A percentile compares a stretch with the other conserved stretches of the same genome.
Evolutionary conservation across 192 early-diverging fungal genomes (phyloP).

Genomic region (Geranomyces michiganensis): DNA sequence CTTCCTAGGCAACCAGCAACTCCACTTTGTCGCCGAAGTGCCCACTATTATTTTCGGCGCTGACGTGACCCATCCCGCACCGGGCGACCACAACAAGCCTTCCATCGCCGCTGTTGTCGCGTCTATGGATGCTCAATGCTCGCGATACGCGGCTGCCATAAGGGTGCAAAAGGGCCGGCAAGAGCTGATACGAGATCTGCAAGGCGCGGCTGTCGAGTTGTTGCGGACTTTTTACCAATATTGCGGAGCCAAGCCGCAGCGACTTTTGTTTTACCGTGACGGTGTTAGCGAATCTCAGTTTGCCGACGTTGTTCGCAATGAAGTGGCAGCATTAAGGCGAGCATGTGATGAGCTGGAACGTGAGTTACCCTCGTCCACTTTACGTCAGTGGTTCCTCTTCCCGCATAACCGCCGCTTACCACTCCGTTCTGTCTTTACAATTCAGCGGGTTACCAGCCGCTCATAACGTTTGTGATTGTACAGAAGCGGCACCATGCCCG

Average conservation of each 20-base stretch:
- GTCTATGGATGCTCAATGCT: slow-evolving; percentile 62
- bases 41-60: slow-evolving; percentile 90
- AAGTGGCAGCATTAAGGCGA: slow-evolving; percentile 71
- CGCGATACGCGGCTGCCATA: slow-evolving; percentile 58
- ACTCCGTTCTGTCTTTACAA: neutral
- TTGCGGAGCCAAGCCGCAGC: slow-evolving; percentile 56
- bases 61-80: slow-evolving; percentile 66
- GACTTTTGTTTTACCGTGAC: slow-evolving; percentile 65
- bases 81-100: slow-evolving; percentile 50
- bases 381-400: neutral
- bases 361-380: neutral
- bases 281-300: slow-evolving; percentile 92
- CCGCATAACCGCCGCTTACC: neutral
- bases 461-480: slow-evolving; percentile 81
- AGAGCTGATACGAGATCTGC: slow-evolving; percentile 55
- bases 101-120: slow-evolving; percentile 64
- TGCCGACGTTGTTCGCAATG: slow-evolving; percentile 67
- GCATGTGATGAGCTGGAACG: slow-evolving; percentile 66
- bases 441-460: slow-evolving; percentile 65
- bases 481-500: slow-evolving; percentile 92
- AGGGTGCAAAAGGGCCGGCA: slow-evolving; percentile 58
- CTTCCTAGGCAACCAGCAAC: slow-evolving; percentile 56
- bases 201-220: slow-evolving; percentile 53
- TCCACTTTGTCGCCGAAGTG: slow-evolving; percentile 67
- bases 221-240: slow-evolving; percentile 59